Conservation (phyloP, 352 stramenopile genomes). For the Elongisporangium anandrum region DNA sequence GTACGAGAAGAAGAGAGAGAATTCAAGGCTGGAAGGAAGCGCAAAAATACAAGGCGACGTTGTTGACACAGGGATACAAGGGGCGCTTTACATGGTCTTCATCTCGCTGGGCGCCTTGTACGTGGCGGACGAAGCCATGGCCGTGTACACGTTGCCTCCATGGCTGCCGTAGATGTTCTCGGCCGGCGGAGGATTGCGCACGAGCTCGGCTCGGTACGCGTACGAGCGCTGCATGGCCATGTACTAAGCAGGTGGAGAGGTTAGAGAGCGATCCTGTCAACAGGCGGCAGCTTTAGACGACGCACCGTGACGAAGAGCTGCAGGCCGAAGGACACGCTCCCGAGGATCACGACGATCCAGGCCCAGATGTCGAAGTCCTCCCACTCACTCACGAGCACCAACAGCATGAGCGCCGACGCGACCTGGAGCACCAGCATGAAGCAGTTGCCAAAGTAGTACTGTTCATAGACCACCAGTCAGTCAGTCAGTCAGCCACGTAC, state of each 20-base stretch:
- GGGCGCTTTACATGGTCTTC: conserved; percentile 61
- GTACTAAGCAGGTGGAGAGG: conserved; percentile 26
- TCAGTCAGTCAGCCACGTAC: too few species aligned
- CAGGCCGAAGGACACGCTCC: conserved; percentile 58
- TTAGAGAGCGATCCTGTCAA: conserved; percentile 1
- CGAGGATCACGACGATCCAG: conserved; percentile 66
- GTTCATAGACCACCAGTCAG: not conserved
- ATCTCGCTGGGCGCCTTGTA: conserved; percentile 55
- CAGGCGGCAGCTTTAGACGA: not conserved
- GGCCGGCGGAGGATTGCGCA: conserved; percentile 71
- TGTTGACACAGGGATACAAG: too few species aligned
- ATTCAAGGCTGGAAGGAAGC: too few species aligned
- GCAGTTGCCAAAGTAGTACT: conserved; percentile 88
- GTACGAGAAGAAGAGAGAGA: too few species aligned
- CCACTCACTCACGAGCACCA: conserved; percentile 77
- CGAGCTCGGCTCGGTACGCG: conserved; percentile 76
- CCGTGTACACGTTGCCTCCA: conserved; percentile 53
- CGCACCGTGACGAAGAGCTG: conserved; percentile 69
- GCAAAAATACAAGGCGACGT: too few species aligned
- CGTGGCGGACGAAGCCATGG: conserved; percentile 31
- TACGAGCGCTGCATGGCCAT: conserved; percentile 70
- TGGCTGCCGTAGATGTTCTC: conserved; percentile 68
- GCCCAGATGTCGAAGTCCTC: conserved; percentile 69
- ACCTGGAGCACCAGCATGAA: conserved; percentile 78
- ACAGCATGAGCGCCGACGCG: conserved; percentile 66